phyloP scores from a whole-genome alignment of 2,329 filamentous ascomycete species.

The Penicillium sp. region DNA sequence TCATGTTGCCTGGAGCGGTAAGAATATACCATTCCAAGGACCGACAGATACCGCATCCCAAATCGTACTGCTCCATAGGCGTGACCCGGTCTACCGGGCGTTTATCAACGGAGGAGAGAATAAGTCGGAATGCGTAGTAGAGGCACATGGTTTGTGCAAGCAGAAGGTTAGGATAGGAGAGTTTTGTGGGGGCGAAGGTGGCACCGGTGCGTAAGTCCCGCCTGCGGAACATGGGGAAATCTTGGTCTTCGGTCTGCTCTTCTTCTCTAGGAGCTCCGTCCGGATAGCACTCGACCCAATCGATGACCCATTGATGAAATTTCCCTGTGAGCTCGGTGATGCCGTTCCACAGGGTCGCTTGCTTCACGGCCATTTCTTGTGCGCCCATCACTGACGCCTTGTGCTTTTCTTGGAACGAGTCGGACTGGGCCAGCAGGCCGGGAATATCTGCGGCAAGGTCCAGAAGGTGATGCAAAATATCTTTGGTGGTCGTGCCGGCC shows the following conservation, averaged over 20 bases:
- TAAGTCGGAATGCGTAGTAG: conserved; percentile 33
- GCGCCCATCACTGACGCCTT: conserved; percentile 23
- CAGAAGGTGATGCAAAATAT: conserved; percentile 38
- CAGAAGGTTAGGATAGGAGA: conserved; percentile 37
- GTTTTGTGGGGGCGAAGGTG: conserved; percentile 28
- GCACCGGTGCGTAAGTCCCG: conserved; percentile 36
- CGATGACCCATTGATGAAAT: conserved; percentile 32
- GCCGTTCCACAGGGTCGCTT: conserved; percentile 34
- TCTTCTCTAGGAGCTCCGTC: conserved; percentile 31
- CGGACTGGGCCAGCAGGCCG: conserved; percentile 30
- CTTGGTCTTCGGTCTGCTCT: conserved; percentile 22
- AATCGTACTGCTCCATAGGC: conserved; percentile 32
- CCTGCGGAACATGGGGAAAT: conserved; percentile 35
- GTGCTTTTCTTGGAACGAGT: conserved; percentile 28
- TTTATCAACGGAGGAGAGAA: conserved; percentile 35
- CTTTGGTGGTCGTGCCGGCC: conserved; percentile 35
- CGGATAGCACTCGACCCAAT: conserved; percentile 32
- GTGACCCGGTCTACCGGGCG: conserved; percentile 30
- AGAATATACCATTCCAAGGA: conserved; percentile 37
- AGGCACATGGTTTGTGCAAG: conserved; percentile 39
- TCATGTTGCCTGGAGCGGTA: conserved; percentile 39
- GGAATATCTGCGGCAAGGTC: conserved; percentile 39
- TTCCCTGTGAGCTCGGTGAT: conserved; percentile 32
- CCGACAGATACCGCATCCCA: conserved; percentile 38
- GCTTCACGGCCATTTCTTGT: conserved; percentile 35